Conservation (phyloP, 805 yeast genomes). For the Kurtzmaniella fragi region DNA sequence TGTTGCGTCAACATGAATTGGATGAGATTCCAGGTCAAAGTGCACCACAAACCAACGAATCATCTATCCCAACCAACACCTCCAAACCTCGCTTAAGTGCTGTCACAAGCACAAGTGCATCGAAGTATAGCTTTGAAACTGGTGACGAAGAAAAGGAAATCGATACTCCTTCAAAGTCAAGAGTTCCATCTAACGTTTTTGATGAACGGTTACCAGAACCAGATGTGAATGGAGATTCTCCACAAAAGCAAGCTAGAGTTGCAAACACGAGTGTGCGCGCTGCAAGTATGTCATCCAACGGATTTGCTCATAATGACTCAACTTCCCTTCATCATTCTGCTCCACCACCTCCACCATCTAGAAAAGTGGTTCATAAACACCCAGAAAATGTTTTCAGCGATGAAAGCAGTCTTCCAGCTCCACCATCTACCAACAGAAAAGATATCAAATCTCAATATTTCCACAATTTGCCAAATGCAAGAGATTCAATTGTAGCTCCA, state of each 20-base stretch:
- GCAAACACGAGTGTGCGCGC: conserved; percentile 13
- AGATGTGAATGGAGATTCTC: conserved; percentile 2
- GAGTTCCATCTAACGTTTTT: conserved; percentile 8
- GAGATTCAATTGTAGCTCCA: conserved; percentile 22
- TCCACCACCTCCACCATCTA: conserved; percentile 56
- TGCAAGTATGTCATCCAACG: conserved; percentile 7
- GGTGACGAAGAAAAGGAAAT: conserved; percentile 34
- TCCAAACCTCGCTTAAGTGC: neutral
- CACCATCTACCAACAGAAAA: conserved; percentile 31
- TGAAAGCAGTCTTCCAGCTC: conserved; percentile 20
- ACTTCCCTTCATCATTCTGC: conserved; percentile 16
- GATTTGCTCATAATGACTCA: conserved; percentile 3
- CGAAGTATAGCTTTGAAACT: conserved; percentile 34
- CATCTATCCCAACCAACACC: neutral
- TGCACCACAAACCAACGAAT: neutral
- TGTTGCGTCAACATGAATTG: conserved; percentile 31
- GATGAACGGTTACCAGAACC: conserved; percentile 11
- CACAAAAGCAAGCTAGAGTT: conserved; percentile 5
- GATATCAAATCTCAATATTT: conserved; percentile 45
- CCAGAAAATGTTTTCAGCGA: conserved; percentile 6
- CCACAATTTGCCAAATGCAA: conserved; percentile 38
- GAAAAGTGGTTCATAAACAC: conserved; percentile 41
- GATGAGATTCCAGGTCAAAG: conserved; percentile 6
- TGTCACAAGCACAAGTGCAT: conserved; percentile 8
- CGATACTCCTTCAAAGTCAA: conserved; percentile 21